Evolutionary conservation across 345 rosid genomes (phyloP).

Genomic region (Dovyalis caffra): DNA sequence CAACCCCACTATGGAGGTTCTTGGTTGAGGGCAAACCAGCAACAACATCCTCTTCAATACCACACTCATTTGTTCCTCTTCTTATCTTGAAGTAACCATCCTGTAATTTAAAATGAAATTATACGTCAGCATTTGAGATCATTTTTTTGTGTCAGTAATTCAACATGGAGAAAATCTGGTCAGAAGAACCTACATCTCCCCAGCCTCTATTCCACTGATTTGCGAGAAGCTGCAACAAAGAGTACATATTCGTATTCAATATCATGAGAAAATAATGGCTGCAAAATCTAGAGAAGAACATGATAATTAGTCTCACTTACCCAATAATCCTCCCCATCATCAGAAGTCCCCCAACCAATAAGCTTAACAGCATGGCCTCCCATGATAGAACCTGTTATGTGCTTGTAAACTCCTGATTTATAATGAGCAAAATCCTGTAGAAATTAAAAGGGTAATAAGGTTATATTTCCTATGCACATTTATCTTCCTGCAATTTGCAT

Average conservation of each 20-base stretch:
- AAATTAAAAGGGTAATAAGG: neutral
- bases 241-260: too few relatives aligned
- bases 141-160: neutral
- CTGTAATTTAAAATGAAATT: constrained; percentile 36
- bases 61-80: constrained; percentile 91
- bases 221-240: constrained; percentile 69
- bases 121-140: neutral
- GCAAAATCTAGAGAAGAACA: neutral
- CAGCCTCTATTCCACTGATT: constrained; percentile 93
- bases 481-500: neutral
- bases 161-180: constrained; percentile 1
- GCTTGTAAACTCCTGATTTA: constrained; percentile 91
- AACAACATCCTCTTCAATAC: constrained; percentile 74
- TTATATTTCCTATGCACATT: neutral
- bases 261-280: neutral
- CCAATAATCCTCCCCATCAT: constrained; percentile 90
- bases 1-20: constrained; percentile 63
- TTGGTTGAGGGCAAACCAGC: constrained; percentile 77
- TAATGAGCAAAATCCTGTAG: constrained; percentile 92
- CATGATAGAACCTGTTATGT: constrained; percentile 62
- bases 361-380: constrained; percentile 98
- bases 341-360: constrained; percentile 94
- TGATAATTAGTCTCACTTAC: constrained; percentile 33
- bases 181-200: constrained; percentile 65
- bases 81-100: constrained; percentile 87